Evolutionary conservation across 2,329 filamentous ascomycete species (phyloP).

Genomic region (Neonectria neomacrospora): DNA sequence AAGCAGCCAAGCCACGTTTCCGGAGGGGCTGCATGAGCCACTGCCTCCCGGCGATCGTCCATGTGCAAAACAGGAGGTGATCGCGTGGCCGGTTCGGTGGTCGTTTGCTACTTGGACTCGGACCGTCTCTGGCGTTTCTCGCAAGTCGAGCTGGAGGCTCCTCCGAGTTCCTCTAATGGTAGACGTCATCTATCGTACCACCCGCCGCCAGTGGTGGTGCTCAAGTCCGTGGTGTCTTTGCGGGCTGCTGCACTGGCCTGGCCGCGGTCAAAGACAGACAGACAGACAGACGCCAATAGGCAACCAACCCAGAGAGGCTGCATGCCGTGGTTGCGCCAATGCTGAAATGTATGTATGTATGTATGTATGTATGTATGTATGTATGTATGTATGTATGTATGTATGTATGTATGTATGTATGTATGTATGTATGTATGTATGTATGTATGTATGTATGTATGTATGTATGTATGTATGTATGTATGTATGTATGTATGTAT

Average conservation of each 20-base stretch:
- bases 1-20: constrained; percentile 44
- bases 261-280: constrained; percentile 23
- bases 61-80: constrained; percentile 29
- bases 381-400: constrained; percentile 14
- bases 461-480: constrained; percentile 16
- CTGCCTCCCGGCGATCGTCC: constrained; percentile 29
- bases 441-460: constrained; percentile 15
- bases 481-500: constrained; percentile 9
- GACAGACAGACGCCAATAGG: constrained; percentile 10
- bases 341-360: constrained; percentile 22
- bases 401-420: constrained; percentile 9
- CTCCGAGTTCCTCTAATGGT: constrained; percentile 18
- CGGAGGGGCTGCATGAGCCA: constrained; percentile 32
- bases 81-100: constrained; percentile 18
- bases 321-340: constrained; percentile 34
- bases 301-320: constrained; percentile 28
- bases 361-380: constrained; percentile 7
- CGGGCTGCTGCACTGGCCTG: constrained; percentile 31
- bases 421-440: constrained; percentile 11
- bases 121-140: background rate
- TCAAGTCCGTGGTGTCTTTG: constrained; percentile 18
- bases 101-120: constrained; percentile 4
- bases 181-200: constrained; percentile 35
- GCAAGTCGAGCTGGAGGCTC: background rate
- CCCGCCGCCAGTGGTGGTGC: constrained; percentile 23